Percentiles rank a stretch among this genome's conserved stretches.
phyloP scores from a whole-genome alignment of 352 stramenopile species.

The Phytopythium helicoides region DNA sequence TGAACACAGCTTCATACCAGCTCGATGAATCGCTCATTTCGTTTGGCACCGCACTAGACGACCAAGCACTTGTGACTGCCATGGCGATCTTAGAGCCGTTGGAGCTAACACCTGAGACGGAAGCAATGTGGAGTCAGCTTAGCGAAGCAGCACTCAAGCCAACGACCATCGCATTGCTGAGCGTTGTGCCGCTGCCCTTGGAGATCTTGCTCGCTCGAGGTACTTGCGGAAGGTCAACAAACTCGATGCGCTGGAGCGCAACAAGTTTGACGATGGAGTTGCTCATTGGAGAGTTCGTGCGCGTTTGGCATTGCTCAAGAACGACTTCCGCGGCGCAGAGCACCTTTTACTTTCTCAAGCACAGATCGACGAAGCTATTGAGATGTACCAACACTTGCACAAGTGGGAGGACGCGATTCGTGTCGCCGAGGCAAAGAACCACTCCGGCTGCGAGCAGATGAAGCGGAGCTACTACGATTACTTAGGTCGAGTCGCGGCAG shows the following conservation, averaged over 20 bases:
- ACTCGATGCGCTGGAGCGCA: constrained; percentile 74
- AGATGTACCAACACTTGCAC: constrained; percentile 94
- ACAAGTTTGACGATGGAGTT: constrained; percentile 71
- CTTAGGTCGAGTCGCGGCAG: constrained; percentile 89
- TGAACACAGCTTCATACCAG: constrained; percentile 92
- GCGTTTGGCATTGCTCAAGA: constrained; percentile 82
- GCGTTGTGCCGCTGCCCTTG: constrained; percentile 88
- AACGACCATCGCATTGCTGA: constrained; percentile 91
- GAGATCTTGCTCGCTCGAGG: constrained; percentile 85
- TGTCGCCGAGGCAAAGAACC: constrained; percentile 85
- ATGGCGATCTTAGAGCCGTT: constrained; percentile 93
- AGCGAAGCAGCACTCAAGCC: constrained; percentile 78
- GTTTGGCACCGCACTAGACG: constrained; percentile 93
- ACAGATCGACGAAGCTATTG: constrained; percentile 92
- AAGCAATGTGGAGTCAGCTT: constrained; percentile 94
- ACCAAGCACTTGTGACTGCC: constrained; percentile 86
- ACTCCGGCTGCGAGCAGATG: constrained; percentile 84
- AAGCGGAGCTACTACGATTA: constrained; percentile 92
- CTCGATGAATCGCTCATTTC: constrained; percentile 93
- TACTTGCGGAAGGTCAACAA: constrained; percentile 92
- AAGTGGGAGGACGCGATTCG: constrained; percentile 95
- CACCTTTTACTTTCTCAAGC: constrained; percentile 89
- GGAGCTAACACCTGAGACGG: constrained; percentile 89
- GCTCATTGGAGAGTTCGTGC: constrained; percentile 88
- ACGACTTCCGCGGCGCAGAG: constrained; percentile 90